phyloP scores from a whole-genome alignment of 1,139 yeast genomes.

The Petasospora fabianii region DNA sequence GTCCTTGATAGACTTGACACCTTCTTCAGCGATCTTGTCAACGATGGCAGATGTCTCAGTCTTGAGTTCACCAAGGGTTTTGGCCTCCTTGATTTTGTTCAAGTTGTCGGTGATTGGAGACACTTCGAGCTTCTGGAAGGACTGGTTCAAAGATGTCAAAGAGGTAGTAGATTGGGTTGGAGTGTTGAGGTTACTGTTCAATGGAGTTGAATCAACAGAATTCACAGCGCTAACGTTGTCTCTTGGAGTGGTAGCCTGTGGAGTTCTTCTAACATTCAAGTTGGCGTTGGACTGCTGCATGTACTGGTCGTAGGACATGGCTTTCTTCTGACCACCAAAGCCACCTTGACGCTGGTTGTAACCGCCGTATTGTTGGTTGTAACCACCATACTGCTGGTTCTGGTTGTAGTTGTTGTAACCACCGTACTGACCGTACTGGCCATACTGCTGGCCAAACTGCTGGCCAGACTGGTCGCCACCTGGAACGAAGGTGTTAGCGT shows the following conservation, averaged over 20 bases:
- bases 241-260: slow-evolving; percentile 11
- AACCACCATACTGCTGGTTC: slow-evolving; percentile 3
- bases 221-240: slow-evolving; percentile 16
- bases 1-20: slow-evolving; percentile 49
- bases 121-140: slow-evolving; percentile 60
- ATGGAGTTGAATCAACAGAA: slow-evolving; percentile 27
- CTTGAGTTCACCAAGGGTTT: slow-evolving; percentile 62
- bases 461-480: slow-evolving; percentile 15
- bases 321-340: slow-evolving; percentile 18
- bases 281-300: slow-evolving; percentile 14
- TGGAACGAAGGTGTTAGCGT: slow-evolving; percentile 20
- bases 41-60: slow-evolving; percentile 56
- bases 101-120: slow-evolving; percentile 69
- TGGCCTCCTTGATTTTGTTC: slow-evolving; percentile 50
- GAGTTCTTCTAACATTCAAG: slow-evolving; percentile 18
- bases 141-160: slow-evolving; percentile 63
- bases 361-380: slow-evolving; percentile 7
- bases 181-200: slow-evolving; percentile 22
- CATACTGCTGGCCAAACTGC: slow-evolving; percentile 8
- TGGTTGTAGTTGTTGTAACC: slow-evolving; percentile 7
- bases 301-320: slow-evolving; percentile 26
- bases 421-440: slow-evolving; percentile 3
- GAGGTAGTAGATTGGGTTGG: slow-evolving; percentile 50
- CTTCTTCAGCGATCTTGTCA: slow-evolving; percentile 43
- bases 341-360: slow-evolving; percentile 12